phyloP scores from a whole-genome alignment of 1,284 basidiomycete genomes.

The Cryptococcus sp. region DNA sequence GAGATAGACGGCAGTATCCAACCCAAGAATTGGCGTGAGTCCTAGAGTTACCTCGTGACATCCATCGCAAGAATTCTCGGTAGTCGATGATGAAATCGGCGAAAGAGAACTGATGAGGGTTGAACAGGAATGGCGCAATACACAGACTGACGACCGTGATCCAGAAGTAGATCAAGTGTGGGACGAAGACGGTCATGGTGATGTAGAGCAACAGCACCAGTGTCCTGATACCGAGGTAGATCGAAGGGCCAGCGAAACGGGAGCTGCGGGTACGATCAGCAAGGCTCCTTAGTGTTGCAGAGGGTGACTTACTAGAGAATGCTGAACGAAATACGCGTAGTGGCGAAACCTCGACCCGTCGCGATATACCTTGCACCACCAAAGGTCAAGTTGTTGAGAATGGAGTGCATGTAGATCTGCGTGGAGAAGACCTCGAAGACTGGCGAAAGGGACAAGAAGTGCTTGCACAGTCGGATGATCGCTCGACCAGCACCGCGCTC shows the following conservation, averaged over 20 bases:
- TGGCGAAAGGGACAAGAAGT: slow-evolving; percentile 89
- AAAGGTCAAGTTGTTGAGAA: slow-evolving; percentile 89
- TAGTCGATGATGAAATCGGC: slow-evolving; percentile 96
- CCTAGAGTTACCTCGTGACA: slow-evolving; percentile 92
- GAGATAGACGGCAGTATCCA: slow-evolving; percentile 89
- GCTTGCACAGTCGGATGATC: slow-evolving; percentile 82
- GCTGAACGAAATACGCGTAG: slow-evolving; percentile 86
- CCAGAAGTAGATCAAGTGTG: slow-evolving; percentile 96
- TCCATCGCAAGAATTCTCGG: slow-evolving; percentile 94
- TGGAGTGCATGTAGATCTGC: slow-evolving; percentile 94
- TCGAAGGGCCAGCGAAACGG: slow-evolving; percentile 92
- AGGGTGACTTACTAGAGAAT: slow-evolving; percentile 65
- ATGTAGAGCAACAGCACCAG: slow-evolving; percentile 87
- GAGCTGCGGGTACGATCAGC: slow-evolving; percentile 56
- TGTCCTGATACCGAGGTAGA: slow-evolving; percentile 92
- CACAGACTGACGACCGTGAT: slow-evolving; percentile 82
- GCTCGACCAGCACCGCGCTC: slow-evolving; percentile 89
- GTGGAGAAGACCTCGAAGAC: slow-evolving; percentile 95
- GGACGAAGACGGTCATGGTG: slow-evolving; percentile 83
- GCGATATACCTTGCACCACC: slow-evolving; percentile 96
- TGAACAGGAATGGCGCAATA: slow-evolving; percentile 92
- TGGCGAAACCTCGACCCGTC: slow-evolving; percentile 98
- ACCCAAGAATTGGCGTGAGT: slow-evolving; percentile 98
- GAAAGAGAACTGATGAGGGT: slow-evolving; percentile 94
- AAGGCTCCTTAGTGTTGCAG: no score